Conservation (phyloP, 192 early-diverging fungal genomes). For the Phycomyces blakesleeanus region DNA sequence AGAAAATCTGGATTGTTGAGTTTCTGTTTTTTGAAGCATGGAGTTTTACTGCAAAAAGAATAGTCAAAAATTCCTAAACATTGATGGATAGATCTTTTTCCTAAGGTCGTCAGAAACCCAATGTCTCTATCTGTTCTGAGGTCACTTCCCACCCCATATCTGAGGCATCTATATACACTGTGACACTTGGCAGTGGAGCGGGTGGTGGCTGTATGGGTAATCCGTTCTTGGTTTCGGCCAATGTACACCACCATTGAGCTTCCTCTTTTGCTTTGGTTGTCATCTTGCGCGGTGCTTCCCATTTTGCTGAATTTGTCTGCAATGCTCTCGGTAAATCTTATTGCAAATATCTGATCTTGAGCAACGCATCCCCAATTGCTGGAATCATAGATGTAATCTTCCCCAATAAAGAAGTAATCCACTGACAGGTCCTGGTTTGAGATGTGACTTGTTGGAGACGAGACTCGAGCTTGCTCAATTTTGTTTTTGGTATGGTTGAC, state of each 20-base stretch:
- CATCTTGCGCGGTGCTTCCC: not conserved
- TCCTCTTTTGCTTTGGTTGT: not conserved
- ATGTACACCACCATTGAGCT: conserved; percentile 3
- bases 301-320: not conserved
- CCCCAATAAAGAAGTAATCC: conserved; percentile 15
- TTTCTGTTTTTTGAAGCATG: conserved; percentile 3
- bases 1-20: conserved; percentile 6
- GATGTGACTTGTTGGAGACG: not conserved
- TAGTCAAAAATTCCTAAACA: conserved; percentile 6
- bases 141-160: conserved; percentile 19
- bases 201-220: conserved; percentile 5
- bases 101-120: conserved; percentile 5
- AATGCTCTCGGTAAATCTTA: not conserved
- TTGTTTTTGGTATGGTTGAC: not conserved
- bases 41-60: not conserved
- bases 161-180: conserved; percentile 11
- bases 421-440: not conserved
- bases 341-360: conserved; percentile 4
- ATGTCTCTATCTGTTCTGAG: not conserved
- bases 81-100: conserved; percentile 9
- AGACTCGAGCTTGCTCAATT: not conserved
- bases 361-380: no score
- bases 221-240: not conserved
- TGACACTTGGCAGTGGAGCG: not conserved
- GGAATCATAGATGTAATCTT: conserved; percentile 11